phyloP scores from a whole-genome alignment of 2,329 filamentous ascomycete genomes.

The Cladorrhinum sp. region DNA sequence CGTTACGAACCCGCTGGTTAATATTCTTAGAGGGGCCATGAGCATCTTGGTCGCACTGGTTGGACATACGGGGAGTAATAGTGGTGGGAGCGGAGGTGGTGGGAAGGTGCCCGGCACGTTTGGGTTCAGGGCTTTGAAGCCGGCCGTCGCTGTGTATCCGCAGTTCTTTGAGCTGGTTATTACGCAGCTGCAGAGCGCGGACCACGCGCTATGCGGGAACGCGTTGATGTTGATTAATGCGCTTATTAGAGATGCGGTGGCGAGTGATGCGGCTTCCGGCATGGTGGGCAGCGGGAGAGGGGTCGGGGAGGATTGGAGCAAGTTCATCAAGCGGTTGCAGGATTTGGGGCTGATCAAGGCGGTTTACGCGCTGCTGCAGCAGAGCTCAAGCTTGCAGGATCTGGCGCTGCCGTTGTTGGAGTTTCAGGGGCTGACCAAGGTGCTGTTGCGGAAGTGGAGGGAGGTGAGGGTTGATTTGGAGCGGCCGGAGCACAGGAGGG shows the following conservation, averaged over 20 bases:
- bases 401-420: constrained; percentile 85
- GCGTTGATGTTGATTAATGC: constrained; percentile 94
- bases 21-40: constrained; percentile 95
- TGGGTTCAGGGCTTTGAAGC: constrained; percentile 88
- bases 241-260: constrained; percentile 86
- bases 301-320: constrained; percentile 77
- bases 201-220: constrained; percentile 94
- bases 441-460: constrained; percentile 82
- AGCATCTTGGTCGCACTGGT: constrained; percentile 93
- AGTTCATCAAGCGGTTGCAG: constrained; percentile 89
- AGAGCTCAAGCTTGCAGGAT: constrained; percentile 87
- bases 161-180: constrained; percentile 95
- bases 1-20: constrained; percentile 92
- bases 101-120: constrained; percentile 58
- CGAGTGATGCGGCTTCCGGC: constrained; percentile 57
- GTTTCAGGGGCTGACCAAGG: constrained; percentile 88
- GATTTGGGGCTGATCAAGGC: constrained; percentile 90
- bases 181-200: constrained; percentile 84
- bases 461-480: constrained; percentile 83
- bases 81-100: constrained; percentile 36
- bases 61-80: constrained; percentile 65
- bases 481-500: constrained; percentile 80
- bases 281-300: constrained; percentile 34
- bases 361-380: constrained; percentile 91
- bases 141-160: constrained; percentile 84